Base-by-base conservation (phyloP, 2,329 filamentous ascomycete genomes). In the Pseudocercospora pini-densiflorae region DNA sequence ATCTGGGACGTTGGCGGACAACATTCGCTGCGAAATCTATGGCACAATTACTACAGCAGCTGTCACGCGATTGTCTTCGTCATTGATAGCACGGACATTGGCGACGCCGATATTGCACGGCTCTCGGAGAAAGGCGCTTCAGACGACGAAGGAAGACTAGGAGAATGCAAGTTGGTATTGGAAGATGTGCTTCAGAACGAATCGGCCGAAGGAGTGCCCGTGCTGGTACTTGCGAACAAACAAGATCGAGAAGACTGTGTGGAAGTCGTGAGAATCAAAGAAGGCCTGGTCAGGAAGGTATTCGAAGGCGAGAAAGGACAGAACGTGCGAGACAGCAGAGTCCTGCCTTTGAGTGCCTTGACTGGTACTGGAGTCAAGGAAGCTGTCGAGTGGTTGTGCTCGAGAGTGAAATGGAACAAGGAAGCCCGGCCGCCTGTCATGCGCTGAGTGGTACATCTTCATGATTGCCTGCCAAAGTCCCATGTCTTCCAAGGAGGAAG, bases 1-100 rank as follows among this genome's bases (percentile, higher is more conserved):
- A 91, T 99, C 74, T 98, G 95, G 95, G 95, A 99, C 78, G 93
- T 99, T 0, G 95, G 95, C 70, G 95, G 95, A 6, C 95, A 99
- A 80, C 89, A 95, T 76, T 91, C 88, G 29, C 87, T 99, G 77
- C 90, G 95, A 68, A 90, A 91, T 70, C 88, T 98, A 33, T 99
- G 95, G 95, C 93, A 97, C 79, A 93, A 90, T 79, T 99, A 99
- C 83, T 99, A 97, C 84, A 86, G 89, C 59, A 92, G 89, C 79
- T 97, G 93, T 76, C 95, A 99, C 79, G 95, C 95, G 72, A 97
- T 99, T 75, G 92, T 99, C 70, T 99, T 98, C 81, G 93, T 99
- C 67, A 93, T 99, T 75, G 95, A 99, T 81, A 94, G 91, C 78
- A 93, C 93, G 51, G 95, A 99, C 78, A 90, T 98, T 62, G 93